Base-by-base conservation (phyloP, 352 stramenopile genomes). In the Globisporangium lucens region DNA sequence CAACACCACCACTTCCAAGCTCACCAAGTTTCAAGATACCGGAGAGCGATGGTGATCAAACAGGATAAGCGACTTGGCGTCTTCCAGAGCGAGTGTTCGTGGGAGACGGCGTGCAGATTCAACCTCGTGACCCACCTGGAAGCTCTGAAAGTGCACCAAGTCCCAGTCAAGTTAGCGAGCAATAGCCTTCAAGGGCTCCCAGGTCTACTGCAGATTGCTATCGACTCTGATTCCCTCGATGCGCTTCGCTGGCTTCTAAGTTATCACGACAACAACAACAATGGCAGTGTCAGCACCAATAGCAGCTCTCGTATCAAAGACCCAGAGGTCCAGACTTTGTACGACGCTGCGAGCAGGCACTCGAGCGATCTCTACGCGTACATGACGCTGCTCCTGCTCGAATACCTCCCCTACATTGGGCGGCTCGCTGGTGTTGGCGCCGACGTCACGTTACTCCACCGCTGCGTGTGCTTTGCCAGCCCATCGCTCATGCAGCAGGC, bases 401-500 rank as follows among this genome's bases (percentile, higher is more conserved):
- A 63, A 0, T 38, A 80, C 1, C 47, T 61, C 41, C 75, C 72
- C n/a, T 70, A 70, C 57, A 20, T 10, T 3, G 82, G 82, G 2
- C 77, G 84, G 9, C 68, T 90, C 20, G 58, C 67, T 5, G 84
- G 84, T 3, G 79, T 91, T 47, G 79, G 83, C 35, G 66, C 65
- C 20, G 77, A 79, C 20, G 56, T 71, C 27, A 82, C 82, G 1
- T 67, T 92, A 4, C 66, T 92, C 4, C 83, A 92, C 59, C 75
- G 70, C n/a, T 80, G 65, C 3, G 78, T 76, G 33, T 80, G 70
- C 51, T 86, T 89, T 35, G n/a, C 65, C 1, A 76, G 76, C 53
- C 2, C 56, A 2, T 2, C 15, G 2, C 17, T 82, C 9, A 71
- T 75, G 22, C 61, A 46, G 2, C 33, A 64, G 2, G 68, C 75